Base-by-base conservation (phyloP, 345 rosid species). In the Iberis pinnata region DNA sequence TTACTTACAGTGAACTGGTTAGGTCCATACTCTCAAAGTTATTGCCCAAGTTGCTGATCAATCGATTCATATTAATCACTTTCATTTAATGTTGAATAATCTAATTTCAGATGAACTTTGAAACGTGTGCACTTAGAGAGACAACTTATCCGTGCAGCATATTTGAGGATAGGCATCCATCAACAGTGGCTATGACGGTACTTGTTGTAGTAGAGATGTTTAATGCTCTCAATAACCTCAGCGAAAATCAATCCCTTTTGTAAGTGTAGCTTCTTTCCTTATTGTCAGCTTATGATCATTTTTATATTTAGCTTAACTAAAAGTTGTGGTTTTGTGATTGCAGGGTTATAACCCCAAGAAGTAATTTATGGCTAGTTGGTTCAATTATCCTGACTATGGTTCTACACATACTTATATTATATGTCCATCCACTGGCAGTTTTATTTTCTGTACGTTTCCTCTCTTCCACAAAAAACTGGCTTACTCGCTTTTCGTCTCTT, bases 131-230 rank as follows among this genome's bases (percentile, higher is more conserved):
- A 14, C 77, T 77, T 40, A 88, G 98, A 69, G 84, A 85, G 67
- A 83, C 98, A 13, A 58, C 78, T 74, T 88, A 85, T 53, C 90
- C 90, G 16, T 92, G 98, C 75, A 92, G 83, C 70, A 69, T 92
- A 65, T 92, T 92, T 69, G 89, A 92, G 43, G 94, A 88, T 70
- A 78, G 76, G 44, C 98, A 88, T 80, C 98, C 98, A 59, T 92
- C 98, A 29, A 88, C 98, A 18, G 84, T 92, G 47, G 66, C 98
- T 40, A 88, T 92, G 98, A 92, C 98, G 19, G 98, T 92, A 53
- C 98, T 92, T 74, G 97, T 92, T 67, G 97, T 92, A 24, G 98
- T 92, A 60, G 98, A 92, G 82, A 92, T 92, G 98, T 92, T 92
- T 72, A 92, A 92, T 53, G 95, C 98, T 70, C 72, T 92, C 72